phyloP scores from a whole-genome alignment of 1,284 basidiomycete genomes.

The Trichosporon faecale region DNA sequence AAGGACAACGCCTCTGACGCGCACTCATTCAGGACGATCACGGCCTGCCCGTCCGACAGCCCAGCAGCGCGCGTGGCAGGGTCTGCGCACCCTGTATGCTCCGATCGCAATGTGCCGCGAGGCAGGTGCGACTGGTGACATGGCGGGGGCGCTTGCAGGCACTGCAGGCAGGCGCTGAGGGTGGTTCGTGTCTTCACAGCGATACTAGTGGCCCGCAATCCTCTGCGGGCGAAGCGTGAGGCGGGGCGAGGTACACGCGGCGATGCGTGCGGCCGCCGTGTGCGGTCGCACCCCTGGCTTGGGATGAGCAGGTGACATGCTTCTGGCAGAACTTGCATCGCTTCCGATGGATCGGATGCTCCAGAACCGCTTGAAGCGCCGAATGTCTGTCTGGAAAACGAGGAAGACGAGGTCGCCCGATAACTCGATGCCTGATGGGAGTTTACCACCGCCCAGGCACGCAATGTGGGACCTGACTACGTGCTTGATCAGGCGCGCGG shows the following conservation, averaged over 20 bases:
- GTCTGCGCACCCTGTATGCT: background rate
- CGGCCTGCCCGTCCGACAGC: background rate
- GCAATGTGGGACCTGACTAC: background rate
- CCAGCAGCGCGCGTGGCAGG: background rate
- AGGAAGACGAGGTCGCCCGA: background rate
- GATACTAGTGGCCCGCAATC: background rate
- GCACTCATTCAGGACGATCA: background rate
- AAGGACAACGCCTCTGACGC: background rate
- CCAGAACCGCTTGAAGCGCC: background rate
- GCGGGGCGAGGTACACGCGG: background rate
- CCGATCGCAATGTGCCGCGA: background rate
- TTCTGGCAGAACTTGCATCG: background rate
- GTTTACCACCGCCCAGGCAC: background rate
- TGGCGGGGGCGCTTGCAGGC: background rate
- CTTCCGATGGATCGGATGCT: too few relatives aligned
- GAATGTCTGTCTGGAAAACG: background rate
- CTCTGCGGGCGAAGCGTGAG: background rate
- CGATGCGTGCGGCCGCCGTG: background rate
- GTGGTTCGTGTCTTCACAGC: background rate
- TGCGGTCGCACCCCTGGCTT: background rate
- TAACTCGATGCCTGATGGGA: background rate
- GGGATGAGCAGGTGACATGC: background rate
- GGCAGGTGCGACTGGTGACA: background rate
- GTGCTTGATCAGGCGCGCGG: background rate
- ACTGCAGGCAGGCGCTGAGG: background rate